These are phyloP conservation scores for Pseudonectria buxi DNA, from an alignment of 2,329 filamentous ascomycete species.

Conservation along the genomic window DNA sequence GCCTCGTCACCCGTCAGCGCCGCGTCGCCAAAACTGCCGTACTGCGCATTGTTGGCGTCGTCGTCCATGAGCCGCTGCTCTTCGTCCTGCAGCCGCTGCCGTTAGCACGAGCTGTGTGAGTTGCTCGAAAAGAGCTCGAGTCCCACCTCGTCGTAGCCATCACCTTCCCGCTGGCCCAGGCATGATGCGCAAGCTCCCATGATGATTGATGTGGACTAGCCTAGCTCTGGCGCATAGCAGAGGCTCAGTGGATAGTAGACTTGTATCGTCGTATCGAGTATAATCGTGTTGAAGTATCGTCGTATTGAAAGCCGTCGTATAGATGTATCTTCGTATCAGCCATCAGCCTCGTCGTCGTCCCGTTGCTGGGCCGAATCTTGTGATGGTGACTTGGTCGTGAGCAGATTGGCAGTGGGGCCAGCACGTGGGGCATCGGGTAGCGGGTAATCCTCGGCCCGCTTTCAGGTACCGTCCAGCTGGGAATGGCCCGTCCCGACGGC, in stretches of 20 bases:
- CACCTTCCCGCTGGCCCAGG: constrained; percentile 44
- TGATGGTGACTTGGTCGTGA: no score
- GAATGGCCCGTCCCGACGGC: no score
- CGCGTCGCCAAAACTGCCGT: constrained; percentile 56
- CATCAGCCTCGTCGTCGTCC: constrained; percentile 10
- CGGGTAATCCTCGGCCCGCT: constrained; percentile 22
- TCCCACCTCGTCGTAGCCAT: constrained; percentile 48
- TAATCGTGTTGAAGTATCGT: no score
- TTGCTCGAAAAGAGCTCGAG: constrained; percentile 9
- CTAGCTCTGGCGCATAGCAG: constrained; percentile 16
- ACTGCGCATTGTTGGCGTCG: constrained; percentile 51
- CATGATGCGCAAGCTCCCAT: constrained; percentile 60
- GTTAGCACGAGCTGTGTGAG: constrained; percentile 5
- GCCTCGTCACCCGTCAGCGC: constrained; percentile 49
- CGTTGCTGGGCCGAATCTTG: constrained; percentile 6
- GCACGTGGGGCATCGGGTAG: constrained; percentile 8
- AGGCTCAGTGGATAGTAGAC: no score
- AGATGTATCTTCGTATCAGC: no score
- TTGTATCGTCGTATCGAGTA: no score
- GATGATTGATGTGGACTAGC: constrained; percentile 13
- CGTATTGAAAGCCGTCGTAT: no score
- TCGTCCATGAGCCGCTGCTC: constrained; percentile 55
- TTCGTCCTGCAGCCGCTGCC: constrained; percentile 39
- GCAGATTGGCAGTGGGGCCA: constrained; percentile 20
- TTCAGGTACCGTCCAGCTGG: constrained; percentile 11